Evolutionary conservation across 2,329 filamentous ascomycete species (phyloP).

Genomic region (Aciculosporium take): DNA sequence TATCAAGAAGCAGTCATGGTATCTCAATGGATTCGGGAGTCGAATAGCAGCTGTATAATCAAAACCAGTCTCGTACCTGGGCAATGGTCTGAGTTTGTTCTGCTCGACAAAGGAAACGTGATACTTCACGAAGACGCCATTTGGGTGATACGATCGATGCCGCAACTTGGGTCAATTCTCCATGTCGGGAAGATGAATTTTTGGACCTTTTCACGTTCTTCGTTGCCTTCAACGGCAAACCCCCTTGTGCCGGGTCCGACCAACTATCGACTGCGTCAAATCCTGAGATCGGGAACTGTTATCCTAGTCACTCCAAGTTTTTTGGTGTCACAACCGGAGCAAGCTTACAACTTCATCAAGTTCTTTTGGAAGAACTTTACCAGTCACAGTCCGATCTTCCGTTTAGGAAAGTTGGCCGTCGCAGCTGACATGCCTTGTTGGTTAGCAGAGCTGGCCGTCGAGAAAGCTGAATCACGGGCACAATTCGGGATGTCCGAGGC

Average conservation of each 20-base stretch:
- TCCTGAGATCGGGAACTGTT: constrained; percentile 19
- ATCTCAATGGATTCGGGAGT: constrained; percentile 28
- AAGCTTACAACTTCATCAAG: constrained; percentile 21
- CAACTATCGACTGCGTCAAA: constrained; percentile 14
- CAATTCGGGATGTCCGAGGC: neutral
- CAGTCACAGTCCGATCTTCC: constrained; percentile 4
- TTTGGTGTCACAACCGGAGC: constrained; percentile 22
- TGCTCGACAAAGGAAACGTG: constrained; percentile 16
- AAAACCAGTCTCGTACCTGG: constrained; percentile 27
- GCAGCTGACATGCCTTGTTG: constrained; percentile 17
- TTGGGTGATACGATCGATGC: constrained; percentile 25
- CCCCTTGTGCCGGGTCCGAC: constrained; percentile 1
- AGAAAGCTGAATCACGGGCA: constrained; percentile 8
- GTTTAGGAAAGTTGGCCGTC: constrained; percentile 16
- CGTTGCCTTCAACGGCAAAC: constrained; percentile 1
- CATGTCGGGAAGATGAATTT: constrained; percentile 18
- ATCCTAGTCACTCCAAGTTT: constrained; percentile 30
- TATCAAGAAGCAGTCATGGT: constrained; percentile 23
- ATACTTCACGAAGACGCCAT: constrained; percentile 32
- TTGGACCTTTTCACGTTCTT: constrained; percentile 21
- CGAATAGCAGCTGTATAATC: constrained; percentile 26
- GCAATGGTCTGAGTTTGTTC: constrained; percentile 32
- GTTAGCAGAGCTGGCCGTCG: constrained; percentile 14
- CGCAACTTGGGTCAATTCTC: constrained; percentile 22
- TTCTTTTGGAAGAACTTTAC: constrained; percentile 18